phyloP scores from a whole-genome alignment of 176 grass and related monocot genomes.

The Carex kokanica region DNA sequence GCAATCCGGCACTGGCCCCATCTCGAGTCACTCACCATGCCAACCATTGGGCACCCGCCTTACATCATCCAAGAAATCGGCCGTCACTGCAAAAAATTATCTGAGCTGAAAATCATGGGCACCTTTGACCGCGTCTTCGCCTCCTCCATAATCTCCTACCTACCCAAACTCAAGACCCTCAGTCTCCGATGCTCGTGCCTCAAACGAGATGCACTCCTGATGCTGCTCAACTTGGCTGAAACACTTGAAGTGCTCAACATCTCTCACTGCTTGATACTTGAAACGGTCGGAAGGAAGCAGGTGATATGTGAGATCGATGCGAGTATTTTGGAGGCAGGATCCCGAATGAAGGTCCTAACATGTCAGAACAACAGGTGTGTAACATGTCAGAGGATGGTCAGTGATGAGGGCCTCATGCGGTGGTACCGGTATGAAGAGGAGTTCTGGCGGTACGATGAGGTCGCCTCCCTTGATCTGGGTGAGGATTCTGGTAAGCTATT shows the following conservation, averaged over 20 bases:
- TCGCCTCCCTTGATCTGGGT: constrained; percentile 68
- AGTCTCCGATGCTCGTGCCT: constrained; percentile 87
- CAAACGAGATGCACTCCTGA: constrained; percentile 54
- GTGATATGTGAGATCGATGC: constrained; percentile 58
- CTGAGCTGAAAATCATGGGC: constrained; percentile 91
- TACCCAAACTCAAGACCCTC: constrained; percentile 83
- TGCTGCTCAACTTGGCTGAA: constrained; percentile 46
- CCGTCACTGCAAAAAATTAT: constrained; percentile 74
- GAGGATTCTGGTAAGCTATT: constrained; percentile 71
- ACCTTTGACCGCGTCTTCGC: constrained; percentile 66
- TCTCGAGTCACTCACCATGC: constrained; percentile 92
- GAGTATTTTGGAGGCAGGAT: constrained; percentile 44
- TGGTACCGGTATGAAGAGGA: constrained; percentile 91
- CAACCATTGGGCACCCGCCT: constrained; percentile 55
- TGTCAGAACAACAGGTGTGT: constrained; percentile 64
- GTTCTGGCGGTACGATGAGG: constrained; percentile 90
- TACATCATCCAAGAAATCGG: constrained; percentile 90
- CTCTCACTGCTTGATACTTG: constrained; percentile 75
- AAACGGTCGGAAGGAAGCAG: constrained; percentile 53
- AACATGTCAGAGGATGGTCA: constrained; percentile 74
- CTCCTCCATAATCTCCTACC: constrained; percentile 38
- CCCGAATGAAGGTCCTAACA: constrained; percentile 49
- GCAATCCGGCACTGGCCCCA: constrained; percentile 72
- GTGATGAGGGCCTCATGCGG: constrained; percentile 87
- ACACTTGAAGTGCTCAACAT: constrained; percentile 86